Conservation (phyloP, 2,329 filamentous ascomycete genomes). For the Alternaria arborescens region DNA sequence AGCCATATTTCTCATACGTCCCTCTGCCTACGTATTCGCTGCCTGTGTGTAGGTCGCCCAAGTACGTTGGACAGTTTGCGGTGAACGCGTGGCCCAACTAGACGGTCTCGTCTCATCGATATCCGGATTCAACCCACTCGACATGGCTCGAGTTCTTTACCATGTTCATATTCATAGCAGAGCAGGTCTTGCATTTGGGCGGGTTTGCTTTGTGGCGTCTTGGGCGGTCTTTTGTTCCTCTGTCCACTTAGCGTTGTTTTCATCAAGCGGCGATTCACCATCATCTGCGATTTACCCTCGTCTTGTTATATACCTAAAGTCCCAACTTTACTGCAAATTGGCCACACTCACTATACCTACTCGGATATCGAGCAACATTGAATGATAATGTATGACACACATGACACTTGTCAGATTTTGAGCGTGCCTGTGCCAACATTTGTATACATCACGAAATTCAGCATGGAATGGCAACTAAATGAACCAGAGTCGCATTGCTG, state of each 20-base stretch:
- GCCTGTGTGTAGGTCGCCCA: slow-evolving; percentile 31
- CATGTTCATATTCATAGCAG: slow-evolving; percentile 11
- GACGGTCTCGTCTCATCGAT: neutral
- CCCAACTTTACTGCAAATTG: slow-evolving; percentile 10
- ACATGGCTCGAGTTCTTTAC: slow-evolving; percentile 2
- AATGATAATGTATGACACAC: slow-evolving; percentile 18
- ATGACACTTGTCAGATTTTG: neutral
- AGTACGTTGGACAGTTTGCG: slow-evolving; percentile 32
- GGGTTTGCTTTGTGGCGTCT: neutral
- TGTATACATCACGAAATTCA: slow-evolving; percentile 11
- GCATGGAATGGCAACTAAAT: slow-evolving; percentile 3
- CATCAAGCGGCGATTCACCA: neutral
- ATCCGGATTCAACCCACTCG: neutral
- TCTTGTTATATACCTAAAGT: slow-evolving; percentile 1
- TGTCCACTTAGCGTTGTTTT: slow-evolving; percentile 5
- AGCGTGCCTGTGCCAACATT: neutral
- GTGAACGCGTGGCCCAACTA: slow-evolving; percentile 28
- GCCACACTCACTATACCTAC: slow-evolving; percentile 12
- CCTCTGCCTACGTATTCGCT: slow-evolving; percentile 24
- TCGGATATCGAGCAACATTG: slow-evolving; percentile 8
- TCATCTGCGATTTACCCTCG: slow-evolving; percentile 1
- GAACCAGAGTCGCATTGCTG: slow-evolving; percentile 41
- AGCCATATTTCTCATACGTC: slow-evolving; percentile 39
- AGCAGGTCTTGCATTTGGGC: slow-evolving; percentile 9
- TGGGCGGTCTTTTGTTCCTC: slow-evolving; percentile 4